phyloP scores from a whole-genome alignment of 169 alveolate species.

The Besnoitia besnoiti region DNA sequence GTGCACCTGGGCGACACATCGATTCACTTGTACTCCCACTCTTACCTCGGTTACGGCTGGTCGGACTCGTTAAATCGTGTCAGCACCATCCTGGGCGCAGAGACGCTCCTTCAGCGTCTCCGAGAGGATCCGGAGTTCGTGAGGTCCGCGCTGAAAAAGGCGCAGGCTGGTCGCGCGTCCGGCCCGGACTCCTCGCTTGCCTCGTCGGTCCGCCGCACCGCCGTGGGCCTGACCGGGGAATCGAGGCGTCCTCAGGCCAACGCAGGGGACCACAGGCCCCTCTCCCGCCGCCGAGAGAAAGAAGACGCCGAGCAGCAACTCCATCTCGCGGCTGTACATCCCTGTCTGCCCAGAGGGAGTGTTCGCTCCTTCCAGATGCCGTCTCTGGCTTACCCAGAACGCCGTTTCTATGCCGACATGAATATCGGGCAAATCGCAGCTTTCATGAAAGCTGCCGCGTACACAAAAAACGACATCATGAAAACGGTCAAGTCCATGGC shows the following conservation, averaged over 20 bases:
- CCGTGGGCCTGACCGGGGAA: not conserved
- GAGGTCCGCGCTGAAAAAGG: not conserved
- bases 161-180: not conserved
- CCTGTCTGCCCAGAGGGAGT: constrained; percentile 46
- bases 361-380: not conserved
- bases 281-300: not conserved
- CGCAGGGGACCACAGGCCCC: not conserved
- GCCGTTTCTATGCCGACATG: constrained; percentile 27
- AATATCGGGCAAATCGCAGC: not conserved
- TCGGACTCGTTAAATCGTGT: constrained; percentile 35
- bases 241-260: not conserved
- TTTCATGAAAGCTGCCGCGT: constrained; percentile 20
- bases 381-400: constrained; percentile 29
- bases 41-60: constrained; percentile 65
- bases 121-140: not conserved
- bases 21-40: constrained; percentile 61
- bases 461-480: not conserved
- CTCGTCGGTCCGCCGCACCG: not conserved
- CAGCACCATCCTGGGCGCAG: not conserved
- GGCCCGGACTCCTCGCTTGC: not conserved
- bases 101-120: not conserved
- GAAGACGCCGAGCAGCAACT: not conserved
- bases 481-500: not conserved
- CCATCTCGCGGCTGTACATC: constrained; percentile 10
- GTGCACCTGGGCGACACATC: constrained; percentile 30